Evolutionary conservation across 2,329 filamentous ascomycete species (phyloP).

Genomic region (Xylaria sp.): DNA sequence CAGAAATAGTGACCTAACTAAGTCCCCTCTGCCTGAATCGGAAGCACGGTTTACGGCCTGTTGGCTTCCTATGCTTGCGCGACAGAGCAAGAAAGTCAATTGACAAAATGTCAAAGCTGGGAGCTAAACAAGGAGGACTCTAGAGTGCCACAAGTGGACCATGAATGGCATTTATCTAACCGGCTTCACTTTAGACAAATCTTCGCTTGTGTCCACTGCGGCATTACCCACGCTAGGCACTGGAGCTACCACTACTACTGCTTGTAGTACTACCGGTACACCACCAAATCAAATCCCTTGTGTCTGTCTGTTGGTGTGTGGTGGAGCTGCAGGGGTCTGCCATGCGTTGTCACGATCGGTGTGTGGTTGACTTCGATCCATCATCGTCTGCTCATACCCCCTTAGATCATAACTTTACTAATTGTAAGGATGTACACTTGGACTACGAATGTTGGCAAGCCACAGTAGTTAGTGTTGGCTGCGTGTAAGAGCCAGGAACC

Average conservation of each 20-base stretch:
- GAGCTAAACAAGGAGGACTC: neutral
- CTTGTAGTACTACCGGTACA: neutral
- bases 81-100: slow-evolving; percentile 2
- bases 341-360: slow-evolving; percentile 13
- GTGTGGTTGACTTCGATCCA: neutral
- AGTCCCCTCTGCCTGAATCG: neutral
- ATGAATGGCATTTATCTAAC: too few species aligned
- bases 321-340: slow-evolving; percentile 22
- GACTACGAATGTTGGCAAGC: neutral
- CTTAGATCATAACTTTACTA: neutral
- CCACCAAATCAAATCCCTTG: neutral
- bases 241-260: too few species aligned
- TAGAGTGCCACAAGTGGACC: too few species aligned
- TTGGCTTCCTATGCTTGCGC: neutral
- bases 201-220: neutral
- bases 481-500: too few species aligned
- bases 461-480: too few species aligned
- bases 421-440: too few species aligned
- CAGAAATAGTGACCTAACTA: neutral
- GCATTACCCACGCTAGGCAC: neutral
- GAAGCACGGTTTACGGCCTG: neutral
- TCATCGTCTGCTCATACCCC: neutral
- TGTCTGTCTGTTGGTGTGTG: neutral
- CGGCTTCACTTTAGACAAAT: too few species aligned
- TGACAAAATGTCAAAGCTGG: neutral